Evolutionary conservation across 441 rosid species (phyloP).

Genomic region (Isatis lusitanica): DNA sequence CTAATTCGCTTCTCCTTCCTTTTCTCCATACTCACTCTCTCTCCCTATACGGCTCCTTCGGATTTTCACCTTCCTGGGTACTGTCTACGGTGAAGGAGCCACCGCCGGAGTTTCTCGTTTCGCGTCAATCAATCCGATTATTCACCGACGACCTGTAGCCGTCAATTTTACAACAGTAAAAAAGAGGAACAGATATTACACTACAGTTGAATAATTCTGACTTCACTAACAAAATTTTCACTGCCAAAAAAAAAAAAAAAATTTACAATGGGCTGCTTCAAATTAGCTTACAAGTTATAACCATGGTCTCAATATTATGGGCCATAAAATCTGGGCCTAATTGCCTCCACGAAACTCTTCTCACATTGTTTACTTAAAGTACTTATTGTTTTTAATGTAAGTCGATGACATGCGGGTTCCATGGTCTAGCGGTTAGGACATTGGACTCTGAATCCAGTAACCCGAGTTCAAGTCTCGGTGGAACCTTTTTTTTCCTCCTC

Average conservation of each 20-base stretch:
- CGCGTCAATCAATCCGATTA: neutral
- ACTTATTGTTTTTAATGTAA: no score
- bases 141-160: neutral
- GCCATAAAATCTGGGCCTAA: neutral
- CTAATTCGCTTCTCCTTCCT: slow-evolving; percentile 6
- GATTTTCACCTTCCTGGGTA: neutral
- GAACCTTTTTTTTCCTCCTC: slow-evolving; percentile 24
- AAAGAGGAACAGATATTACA: neutral
- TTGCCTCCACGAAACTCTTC: neutral
- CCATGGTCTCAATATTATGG: neutral
- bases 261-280: neutral
- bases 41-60: neutral
- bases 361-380: no score
- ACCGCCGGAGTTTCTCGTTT: neutral
- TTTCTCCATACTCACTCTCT: slow-evolving; percentile 4
- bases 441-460: slow-evolving; percentile 41
- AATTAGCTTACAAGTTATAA: no score
- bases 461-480: slow-evolving; percentile 43
- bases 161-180: neutral
- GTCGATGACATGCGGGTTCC: slow-evolving; percentile 9
- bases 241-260: neutral
- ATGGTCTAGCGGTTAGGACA: slow-evolving; percentile 49
- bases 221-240: no score
- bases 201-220: neutral
- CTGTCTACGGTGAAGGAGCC: neutral